Conservation (phyloP, 2,329 filamentous ascomycete species). For the Fusarium verrucosum region DNA sequence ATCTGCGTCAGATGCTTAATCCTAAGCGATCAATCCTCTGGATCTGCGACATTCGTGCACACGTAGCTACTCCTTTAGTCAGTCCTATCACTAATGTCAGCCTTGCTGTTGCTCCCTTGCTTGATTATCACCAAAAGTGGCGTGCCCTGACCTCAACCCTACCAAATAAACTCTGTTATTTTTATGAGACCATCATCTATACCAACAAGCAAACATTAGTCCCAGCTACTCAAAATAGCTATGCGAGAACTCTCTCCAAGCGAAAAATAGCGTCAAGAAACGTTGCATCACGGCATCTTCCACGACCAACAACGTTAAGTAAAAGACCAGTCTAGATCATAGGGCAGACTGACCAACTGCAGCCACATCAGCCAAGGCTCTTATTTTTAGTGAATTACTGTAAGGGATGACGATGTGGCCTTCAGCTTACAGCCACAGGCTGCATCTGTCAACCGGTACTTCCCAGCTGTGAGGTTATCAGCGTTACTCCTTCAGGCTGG, state of each 20-base stretch:
- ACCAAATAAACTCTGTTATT: background rate
- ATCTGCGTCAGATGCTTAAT: slow-evolving; percentile 18
- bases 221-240: slow-evolving; percentile 3
- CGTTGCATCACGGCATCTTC: slow-evolving; percentile 23
- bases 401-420: slow-evolving; percentile 15
- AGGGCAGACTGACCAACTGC: slow-evolving; percentile 3
- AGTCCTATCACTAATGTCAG: background rate
- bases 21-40: background rate
- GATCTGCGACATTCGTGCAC: slow-evolving; percentile 5
- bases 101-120: background rate
- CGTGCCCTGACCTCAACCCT: background rate
- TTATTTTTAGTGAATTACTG: slow-evolving; percentile 19
- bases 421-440: slow-evolving; percentile 12
- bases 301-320: slow-evolving; percentile 12
- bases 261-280: slow-evolving; percentile 15
- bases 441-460: slow-evolving; percentile 1
- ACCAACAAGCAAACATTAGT: background rate
- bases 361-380: slow-evolving; percentile 17
- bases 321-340: slow-evolving; percentile 4
- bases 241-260: slow-evolving; percentile 6
- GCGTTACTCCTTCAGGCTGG: background rate
- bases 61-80: background rate
- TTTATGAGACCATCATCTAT: background rate
- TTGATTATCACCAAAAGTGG: background rate
- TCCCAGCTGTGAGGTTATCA: slow-evolving; percentile 5